Evolutionary conservation across 73 alveolate genomes (phyloP), one percentile per base, ranked within the genome.

Genomic region (Halteria grandinella): DNA sequence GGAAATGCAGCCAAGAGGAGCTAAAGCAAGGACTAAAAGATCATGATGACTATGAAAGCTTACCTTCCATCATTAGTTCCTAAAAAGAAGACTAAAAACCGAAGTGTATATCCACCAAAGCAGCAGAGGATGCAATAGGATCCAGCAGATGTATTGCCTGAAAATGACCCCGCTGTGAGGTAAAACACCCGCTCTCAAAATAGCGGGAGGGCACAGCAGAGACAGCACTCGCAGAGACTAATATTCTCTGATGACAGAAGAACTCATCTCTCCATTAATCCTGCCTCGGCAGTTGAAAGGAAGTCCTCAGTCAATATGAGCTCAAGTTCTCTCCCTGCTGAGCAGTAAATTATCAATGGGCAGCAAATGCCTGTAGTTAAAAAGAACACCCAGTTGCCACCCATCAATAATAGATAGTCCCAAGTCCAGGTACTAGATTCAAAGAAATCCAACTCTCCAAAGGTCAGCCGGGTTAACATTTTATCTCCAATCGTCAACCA

Each of bases 31-130:
- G 80, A 66, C 45, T 63, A 32, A 4, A 66, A 66, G 29, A 66
- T 66, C 17, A n/a, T 44, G 50, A 15, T 45, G 24, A 66, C 80
- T 28, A 66, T 66, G 80, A 66, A 66, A 21, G 80, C 80, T 6
- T 66, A 66, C 45, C 47, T 66, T 31, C 80, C 80, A 23, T 41
- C 8, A 6, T 25, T 49, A 44, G 66, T 45, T 4, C 33, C 32
- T 1, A 66, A 21, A 21, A 44, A 66, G 29, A 21, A 2, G 5
- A 1, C 45, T 66, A 44, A 25, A 5, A 20, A 8, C 27, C 27
- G 18, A 2, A 36, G 27, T 25, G 69, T 57, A 3, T 14, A 15
- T 37, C 43, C 43, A 32, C 78, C 78, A 36, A 62, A 17, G 33
- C 23, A 32, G 6, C 51, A 7, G 10, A 66, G 45, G 31, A n/a